These are phyloP conservation scores for Dentipellis fragilis DNA, from an alignment of 768 basidiomycete species.

Conservation along the genomic window DNA sequence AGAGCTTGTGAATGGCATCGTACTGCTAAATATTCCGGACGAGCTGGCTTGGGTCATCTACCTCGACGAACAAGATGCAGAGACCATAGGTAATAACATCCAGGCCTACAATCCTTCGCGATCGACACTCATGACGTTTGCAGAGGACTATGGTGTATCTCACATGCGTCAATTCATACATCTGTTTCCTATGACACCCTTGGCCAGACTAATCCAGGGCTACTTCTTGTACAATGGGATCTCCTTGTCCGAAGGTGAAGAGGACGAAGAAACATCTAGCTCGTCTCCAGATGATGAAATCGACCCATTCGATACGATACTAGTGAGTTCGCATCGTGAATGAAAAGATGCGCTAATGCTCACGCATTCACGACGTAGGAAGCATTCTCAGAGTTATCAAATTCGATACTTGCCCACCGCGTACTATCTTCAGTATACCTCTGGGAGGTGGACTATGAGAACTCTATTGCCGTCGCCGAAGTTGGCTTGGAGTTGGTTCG, in stretches of 20 bases:
- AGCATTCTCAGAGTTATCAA: conserved; percentile 6
- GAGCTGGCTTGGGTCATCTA: conserved; percentile 74
- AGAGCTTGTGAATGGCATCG: conserved; percentile 60
- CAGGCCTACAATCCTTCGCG: background rate
- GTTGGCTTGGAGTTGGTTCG: conserved; percentile 51
- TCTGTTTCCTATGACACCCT: conserved; percentile 51
- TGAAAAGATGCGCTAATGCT: background rate
- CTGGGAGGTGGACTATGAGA: conserved; percentile 62
- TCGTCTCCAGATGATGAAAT: conserved; percentile 22
- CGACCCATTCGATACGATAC: conserved; percentile 50
- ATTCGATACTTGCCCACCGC: conserved; percentile 59
- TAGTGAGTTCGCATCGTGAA: conserved; percentile 34
- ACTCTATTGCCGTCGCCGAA: conserved; percentile 62
- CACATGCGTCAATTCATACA: conserved; percentile 49
- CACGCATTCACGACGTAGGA: conserved; percentile 1
- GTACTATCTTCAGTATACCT: conserved; percentile 58
- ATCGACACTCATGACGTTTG: conserved; percentile 2
- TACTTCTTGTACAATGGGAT: conserved; percentile 59
- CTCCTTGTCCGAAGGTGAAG: conserved; percentile 34
- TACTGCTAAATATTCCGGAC: conserved; percentile 68
- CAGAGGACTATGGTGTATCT: conserved; percentile 53
- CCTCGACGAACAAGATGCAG: conserved; percentile 66
- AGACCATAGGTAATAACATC: conserved; percentile 45
- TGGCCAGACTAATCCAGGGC: conserved; percentile 50
- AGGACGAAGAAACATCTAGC: conserved; percentile 17